Conservation (phyloP, 192 early-diverging fungal species). For the Gonapodya sp. region DNA sequence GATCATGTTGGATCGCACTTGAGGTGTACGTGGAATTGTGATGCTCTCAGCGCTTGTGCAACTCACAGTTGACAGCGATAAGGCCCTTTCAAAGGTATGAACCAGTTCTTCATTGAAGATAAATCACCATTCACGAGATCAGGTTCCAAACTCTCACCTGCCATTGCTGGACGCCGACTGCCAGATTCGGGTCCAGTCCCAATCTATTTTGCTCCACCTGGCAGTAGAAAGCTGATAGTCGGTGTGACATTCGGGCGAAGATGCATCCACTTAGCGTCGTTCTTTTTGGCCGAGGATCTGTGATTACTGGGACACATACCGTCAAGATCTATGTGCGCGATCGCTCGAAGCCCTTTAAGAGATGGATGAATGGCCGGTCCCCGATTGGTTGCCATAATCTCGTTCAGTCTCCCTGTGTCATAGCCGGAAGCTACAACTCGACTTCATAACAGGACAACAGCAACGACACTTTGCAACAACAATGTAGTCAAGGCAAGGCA, state of each 20-base stretch:
- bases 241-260: not conserved
- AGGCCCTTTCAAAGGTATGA: not conserved
- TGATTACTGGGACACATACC: not conserved
- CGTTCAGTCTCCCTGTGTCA: no score
- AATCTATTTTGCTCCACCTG: constrained; percentile 53
- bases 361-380: not conserved
- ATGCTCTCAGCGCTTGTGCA: not conserved
- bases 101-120: constrained; percentile 13
- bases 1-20: no score
- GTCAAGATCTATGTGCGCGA: constrained; percentile 4
- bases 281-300: no score
- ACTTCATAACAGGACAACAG: no score
- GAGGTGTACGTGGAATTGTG: not conserved
- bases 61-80: constrained; percentile 47
- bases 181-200: constrained; percentile 49
- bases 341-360: not conserved
- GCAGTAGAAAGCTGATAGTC: not conserved
- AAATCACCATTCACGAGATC: constrained; percentile 55
- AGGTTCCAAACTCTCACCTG: constrained; percentile 24
- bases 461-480: no score
- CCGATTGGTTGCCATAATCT: not conserved
- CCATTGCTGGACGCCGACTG: constrained; percentile 91
- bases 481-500: no score
- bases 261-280: not conserved
- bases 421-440: no score